Conservation (phyloP, 768 basidiomycete genomes). For the Galerina marginata region DNA sequence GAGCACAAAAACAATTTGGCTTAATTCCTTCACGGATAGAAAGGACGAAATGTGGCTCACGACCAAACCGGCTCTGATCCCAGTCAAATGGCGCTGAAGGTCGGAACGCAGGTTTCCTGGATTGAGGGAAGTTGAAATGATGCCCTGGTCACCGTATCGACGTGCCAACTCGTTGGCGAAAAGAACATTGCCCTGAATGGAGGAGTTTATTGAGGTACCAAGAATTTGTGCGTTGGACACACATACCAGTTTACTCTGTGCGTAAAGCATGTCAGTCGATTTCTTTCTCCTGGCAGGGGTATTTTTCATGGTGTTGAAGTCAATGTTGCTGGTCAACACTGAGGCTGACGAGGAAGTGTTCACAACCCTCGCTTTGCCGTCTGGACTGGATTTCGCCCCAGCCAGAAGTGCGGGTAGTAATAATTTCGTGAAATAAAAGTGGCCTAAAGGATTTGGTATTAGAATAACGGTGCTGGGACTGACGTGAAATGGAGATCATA, state of each 20-base stretch:
- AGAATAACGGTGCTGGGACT: not conserved
- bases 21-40: not conserved
- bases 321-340: conserved; percentile 29
- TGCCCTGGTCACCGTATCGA: conserved; percentile 44
- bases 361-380: conserved; percentile 45
- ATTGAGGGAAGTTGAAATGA: conserved; percentile 47
- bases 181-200: conserved; percentile 44
- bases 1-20: not conserved
- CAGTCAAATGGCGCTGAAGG: conserved; percentile 31
- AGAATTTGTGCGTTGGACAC: not conserved
- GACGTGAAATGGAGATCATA: conserved; percentile 16
- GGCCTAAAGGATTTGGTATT: conserved; percentile 42
- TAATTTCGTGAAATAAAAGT: conserved; percentile 60
- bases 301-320: conserved; percentile 45
- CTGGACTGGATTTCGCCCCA: conserved; percentile 37
- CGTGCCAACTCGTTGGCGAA: conserved; percentile 46
- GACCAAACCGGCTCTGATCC: conserved; percentile 5
- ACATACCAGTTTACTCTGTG: conserved; percentile 46
- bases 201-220: not conserved
- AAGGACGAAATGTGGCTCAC: conserved; percentile 3
- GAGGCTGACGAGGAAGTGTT: conserved; percentile 42
- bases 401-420: conserved; percentile 44
- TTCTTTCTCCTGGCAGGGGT: conserved; percentile 38
- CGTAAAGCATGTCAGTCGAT: conserved; percentile 32
- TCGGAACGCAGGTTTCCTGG: conserved; percentile 48